Conservation (phyloP, 208 protist species). For the Acanthamoeba sp. region DNA sequence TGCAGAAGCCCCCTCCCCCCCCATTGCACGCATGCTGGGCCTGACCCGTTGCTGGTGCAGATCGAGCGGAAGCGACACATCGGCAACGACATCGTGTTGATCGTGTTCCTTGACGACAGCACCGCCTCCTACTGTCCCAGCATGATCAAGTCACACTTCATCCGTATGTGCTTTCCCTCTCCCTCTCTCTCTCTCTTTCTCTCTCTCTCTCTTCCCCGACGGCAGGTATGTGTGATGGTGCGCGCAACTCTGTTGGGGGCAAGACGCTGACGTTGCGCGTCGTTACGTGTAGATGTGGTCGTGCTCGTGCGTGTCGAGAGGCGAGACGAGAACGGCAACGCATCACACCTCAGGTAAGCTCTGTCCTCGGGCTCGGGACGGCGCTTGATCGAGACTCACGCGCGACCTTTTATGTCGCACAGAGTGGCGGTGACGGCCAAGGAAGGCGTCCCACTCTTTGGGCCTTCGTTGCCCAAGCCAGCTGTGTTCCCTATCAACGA, state of each 20-base stretch:
- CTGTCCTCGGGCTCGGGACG: background rate
- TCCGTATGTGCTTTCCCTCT: background rate
- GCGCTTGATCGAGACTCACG: background rate
- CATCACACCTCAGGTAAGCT: background rate
- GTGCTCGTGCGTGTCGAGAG: background rate
- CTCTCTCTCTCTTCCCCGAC: no score
- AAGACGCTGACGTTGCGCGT: no score
- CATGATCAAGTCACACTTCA: conserved; percentile 47
- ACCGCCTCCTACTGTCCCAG: conserved; percentile 1
- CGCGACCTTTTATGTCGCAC: background rate
- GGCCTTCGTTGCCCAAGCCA: conserved; percentile 49
- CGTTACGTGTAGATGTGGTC: conserved; percentile 18
- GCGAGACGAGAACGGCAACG: background rate
- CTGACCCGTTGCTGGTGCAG: background rate
- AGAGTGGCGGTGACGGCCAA: conserved; percentile 45
- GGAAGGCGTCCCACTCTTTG: conserved; percentile 34
- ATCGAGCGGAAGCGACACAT: conserved; percentile 64
- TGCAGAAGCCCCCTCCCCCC: background rate
- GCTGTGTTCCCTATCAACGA: background rate
- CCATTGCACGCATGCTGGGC: background rate
- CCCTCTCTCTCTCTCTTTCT: background rate
- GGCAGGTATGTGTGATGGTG: no score
- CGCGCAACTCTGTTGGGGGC: no score
- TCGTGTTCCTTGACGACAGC: conserved; percentile 56
- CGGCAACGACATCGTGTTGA: conserved; percentile 64